Evolutionary conservation across 2,329 filamentous ascomycete species (phyloP), one percentile per base, ranked within the genome.

Genomic region (Ophiostoma tasmaniense): DNA sequence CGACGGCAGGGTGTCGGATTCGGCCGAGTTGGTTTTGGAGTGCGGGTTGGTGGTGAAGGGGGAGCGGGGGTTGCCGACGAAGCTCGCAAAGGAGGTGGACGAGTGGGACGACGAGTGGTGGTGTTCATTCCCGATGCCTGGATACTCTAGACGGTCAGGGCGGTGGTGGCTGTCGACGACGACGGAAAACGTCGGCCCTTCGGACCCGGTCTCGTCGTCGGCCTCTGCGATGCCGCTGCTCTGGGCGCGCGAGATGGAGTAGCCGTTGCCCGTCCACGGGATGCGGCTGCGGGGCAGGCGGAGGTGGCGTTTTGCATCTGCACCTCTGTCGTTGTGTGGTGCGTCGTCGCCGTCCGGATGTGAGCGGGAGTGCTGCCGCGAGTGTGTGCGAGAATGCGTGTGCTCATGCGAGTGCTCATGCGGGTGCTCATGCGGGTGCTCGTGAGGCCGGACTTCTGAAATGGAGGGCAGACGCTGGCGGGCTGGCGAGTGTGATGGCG

Each of bases 191-290:
- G n/a, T n/a, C n/a, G n/a, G n/a, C n/a, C n/a, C n/a, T n/a, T n/a
- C n/a, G n/a, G n/a, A n/a, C n/a, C n/a, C 33, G 33, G 33, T 8
- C 33, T 33, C 33, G 33, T 33, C 33, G 33, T 33, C 33, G 33
- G 8, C 30, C 30, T 45, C 2, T 3, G 39, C 11, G 30, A 33
- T 13, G 37, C 76, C 75, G 64, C 35, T 39, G 37, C 22, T 30
- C 37, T 65, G 64, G 35, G 79, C 77, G 61, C 80, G 74, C 4
- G 82, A 80, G 28, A 84, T 76, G 30, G 80, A 81, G 71, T 82
- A 84, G 59, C 82, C 82, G 42, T 79, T 80, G 22, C 80, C 83
- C 70, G 83, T 81, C 84, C 83, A 85, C 67, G 83, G 83, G 52
- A 78, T 83, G 68, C 82, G 80, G 71, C 74, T 79, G 66, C 77